phyloP scores from a whole-genome alignment of 2,329 filamentous ascomycete genomes.

The Aspergillus texensis region DNA sequence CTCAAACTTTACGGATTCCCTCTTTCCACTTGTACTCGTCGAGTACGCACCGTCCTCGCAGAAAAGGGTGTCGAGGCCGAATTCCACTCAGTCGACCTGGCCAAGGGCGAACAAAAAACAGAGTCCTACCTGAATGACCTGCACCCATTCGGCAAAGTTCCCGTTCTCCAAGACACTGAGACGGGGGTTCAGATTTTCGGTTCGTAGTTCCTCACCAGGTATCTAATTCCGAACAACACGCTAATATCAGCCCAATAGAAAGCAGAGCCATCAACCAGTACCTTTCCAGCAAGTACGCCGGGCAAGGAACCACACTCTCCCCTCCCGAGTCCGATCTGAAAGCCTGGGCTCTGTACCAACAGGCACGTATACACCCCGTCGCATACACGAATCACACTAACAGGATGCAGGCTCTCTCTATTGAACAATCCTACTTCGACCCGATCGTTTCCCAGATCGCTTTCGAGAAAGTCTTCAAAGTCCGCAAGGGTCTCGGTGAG shows the following conservation, averaged over 20 bases:
- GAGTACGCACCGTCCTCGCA: conserved; percentile 30
- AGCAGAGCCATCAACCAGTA: conserved; percentile 40
- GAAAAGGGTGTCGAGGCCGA: conserved; percentile 36
- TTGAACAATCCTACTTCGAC: conserved; percentile 31
- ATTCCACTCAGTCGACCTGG: conserved; percentile 27
- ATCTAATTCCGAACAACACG: background rate
- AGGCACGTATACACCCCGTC: conserved; percentile 17
- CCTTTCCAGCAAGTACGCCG: conserved; percentile 23
- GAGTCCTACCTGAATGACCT: conserved; percentile 24
- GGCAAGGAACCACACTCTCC: conserved; percentile 17
- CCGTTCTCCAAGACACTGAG: conserved; percentile 38
- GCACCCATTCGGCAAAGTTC: conserved; percentile 41
- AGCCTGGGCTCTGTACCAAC: conserved; percentile 28
- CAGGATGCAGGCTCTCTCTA: conserved; percentile 25
- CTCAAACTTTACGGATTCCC: conserved; percentile 35
- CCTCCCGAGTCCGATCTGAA: conserved; percentile 19
- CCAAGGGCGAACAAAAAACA: conserved; percentile 30
- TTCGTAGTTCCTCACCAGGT: background rate
- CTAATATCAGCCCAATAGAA: conserved; percentile 16
- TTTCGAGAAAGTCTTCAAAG: conserved; percentile 23
- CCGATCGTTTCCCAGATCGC: conserved; percentile 14
- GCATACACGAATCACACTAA: background rate
- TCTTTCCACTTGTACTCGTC: conserved; percentile 26
- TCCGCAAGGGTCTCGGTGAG: conserved; percentile 11
- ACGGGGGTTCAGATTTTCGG: conserved; percentile 27